These are phyloP conservation scores for Centella asiatica DNA, from an alignment of 129 eudicot species.

Conservation along the genomic window DNA sequence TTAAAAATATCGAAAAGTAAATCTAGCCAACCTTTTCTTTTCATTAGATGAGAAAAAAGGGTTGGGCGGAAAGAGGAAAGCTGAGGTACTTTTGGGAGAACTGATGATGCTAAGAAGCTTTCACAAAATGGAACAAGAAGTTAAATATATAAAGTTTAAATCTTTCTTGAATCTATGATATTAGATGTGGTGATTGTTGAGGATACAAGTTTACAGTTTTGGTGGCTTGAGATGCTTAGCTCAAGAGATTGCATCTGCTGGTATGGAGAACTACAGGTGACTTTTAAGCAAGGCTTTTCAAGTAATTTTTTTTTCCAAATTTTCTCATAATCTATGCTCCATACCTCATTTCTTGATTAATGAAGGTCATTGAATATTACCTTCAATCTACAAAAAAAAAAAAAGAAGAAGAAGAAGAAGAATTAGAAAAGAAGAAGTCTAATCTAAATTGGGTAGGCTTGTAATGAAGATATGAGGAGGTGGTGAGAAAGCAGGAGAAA, in stretches of 20 bases:
- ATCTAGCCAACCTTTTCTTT: constrained; percentile 1
- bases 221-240: constrained; percentile 19
- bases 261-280: constrained; percentile 32
- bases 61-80: constrained; percentile 4
- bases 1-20: not conserved
- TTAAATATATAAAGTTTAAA: constrained; percentile 9
- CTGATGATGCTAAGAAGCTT: constrained; percentile 6
- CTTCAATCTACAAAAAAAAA: no score
- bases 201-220: constrained; percentile 7
- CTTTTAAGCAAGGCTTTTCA: constrained; percentile 13
- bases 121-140: not conserved
- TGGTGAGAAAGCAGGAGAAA: constrained; percentile 30
- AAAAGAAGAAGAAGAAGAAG: no score
- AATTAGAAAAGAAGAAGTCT: no score
- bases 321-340: constrained; percentile 10
- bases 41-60: not conserved
- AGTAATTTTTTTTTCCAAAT: constrained; percentile 8
- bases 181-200: constrained; percentile 6
- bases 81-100: constrained; percentile 2
- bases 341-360: not conserved
- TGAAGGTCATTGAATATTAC: not conserved
- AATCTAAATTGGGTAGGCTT: constrained; percentile 3
- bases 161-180: constrained; percentile 6
- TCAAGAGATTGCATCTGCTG: constrained; percentile 27
- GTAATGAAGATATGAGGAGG: constrained; percentile 16